These are phyloP conservation scores for Fragosphaeria purpurea DNA, from an alignment of 2,329 filamentous ascomycete species.

Conservation along the genomic window DNA sequence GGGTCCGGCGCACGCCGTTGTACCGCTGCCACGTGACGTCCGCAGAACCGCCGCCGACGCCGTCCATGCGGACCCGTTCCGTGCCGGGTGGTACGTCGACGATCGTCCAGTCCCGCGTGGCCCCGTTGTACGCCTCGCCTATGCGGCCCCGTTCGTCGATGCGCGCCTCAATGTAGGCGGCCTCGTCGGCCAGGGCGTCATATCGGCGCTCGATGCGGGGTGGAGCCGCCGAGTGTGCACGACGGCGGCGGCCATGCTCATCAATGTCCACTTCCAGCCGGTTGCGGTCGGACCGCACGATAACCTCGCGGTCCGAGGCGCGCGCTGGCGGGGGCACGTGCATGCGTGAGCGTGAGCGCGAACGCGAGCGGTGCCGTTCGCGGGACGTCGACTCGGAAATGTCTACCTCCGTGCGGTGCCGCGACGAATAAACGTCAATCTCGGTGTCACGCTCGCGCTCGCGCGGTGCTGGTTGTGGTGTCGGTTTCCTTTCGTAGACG, in stretches of 20 bases:
- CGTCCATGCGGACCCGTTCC: conserved; percentile 72
- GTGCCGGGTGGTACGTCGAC: conserved; percentile 79
- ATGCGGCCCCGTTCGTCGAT: conserved; percentile 53
- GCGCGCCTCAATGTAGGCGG: conserved; percentile 47
- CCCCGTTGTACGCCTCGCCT: conserved; percentile 65
- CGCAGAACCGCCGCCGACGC: conserved; percentile 61
- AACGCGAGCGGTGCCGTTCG: conserved; percentile 29
- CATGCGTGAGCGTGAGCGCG: conserved; percentile 25
- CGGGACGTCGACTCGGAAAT: conserved; percentile 35
- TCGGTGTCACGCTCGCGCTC: conserved; percentile 43
- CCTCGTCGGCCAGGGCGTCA: conserved; percentile 53
- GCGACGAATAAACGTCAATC: conserved; percentile 50
- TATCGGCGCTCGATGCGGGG: conserved; percentile 24
- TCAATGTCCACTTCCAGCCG: conserved; percentile 35
- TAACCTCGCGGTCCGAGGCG: conserved; percentile 53
- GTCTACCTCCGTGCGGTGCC: conserved; percentile 47
- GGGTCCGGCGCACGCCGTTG: conserved; percentile 64
- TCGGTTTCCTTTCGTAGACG: conserved; percentile 36
- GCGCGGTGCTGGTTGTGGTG: conserved; percentile 37
- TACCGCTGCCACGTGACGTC: conserved; percentile 73
- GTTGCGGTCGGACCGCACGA: conserved; percentile 49
- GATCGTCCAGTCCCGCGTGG: conserved; percentile 68
- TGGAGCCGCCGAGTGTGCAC: conserved; percentile 29
- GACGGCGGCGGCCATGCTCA: conserved; percentile 15
- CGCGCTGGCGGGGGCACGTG: conserved; percentile 27